phyloP scores from a whole-genome alignment of 2,329 filamentous ascomycete genomes.

The Talaromyces sp. region DNA sequence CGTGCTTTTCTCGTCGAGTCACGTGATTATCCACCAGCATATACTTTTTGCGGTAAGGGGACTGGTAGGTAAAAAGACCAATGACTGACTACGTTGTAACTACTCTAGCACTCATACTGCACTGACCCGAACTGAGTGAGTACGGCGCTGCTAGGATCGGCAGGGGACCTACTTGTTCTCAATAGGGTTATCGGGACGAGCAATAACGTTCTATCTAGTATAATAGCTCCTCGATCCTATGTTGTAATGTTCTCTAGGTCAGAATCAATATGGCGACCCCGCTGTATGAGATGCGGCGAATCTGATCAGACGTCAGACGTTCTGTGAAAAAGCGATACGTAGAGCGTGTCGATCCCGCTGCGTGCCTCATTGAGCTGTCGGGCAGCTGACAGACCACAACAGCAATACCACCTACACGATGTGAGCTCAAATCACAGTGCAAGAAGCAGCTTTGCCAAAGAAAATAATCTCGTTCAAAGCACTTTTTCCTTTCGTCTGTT shows the following conservation, averaged over 20 bases:
- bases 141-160: neutral
- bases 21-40: neutral
- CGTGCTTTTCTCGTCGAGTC: neutral
- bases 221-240: no score
- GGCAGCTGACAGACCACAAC: neutral
- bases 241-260: neutral
- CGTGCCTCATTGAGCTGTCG: neutral
- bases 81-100: no score
- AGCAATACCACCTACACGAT: neutral
- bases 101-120: no score
- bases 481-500: neutral
- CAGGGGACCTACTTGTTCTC: no score
- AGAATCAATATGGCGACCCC: neutral
- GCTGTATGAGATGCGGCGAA: no score
- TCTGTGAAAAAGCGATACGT: neutral
- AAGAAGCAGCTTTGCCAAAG: neutral
- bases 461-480: neutral
- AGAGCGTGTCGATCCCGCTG: neutral
- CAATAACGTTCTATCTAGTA: neutral
- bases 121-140: neutral
- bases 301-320: neutral
- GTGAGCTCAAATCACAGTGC: neutral
- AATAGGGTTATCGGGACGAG: neutral
- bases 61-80: no score
- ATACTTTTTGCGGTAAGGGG: neutral